These are phyloP conservation scores for Lojkania enalia DNA, from an alignment of 2,329 filamentous ascomycete species.

Conservation along the genomic window DNA sequence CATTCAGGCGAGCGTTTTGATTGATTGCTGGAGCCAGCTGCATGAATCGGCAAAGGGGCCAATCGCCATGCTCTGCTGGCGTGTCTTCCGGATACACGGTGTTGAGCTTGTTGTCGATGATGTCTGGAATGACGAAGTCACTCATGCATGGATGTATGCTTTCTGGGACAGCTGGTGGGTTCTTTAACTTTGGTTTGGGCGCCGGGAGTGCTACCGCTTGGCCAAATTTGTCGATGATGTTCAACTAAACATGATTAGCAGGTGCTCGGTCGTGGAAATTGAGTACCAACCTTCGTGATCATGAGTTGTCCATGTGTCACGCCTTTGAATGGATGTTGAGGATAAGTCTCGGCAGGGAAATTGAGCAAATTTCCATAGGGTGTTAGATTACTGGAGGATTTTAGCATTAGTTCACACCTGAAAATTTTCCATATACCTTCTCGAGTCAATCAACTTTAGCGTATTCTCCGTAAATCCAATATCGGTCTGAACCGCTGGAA, in stretches of 20 bases:
- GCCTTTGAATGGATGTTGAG: constrained; percentile 54
- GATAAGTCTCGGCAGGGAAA: too few species aligned
- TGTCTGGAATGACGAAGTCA: constrained; percentile 3
- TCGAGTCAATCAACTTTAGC: not conserved
- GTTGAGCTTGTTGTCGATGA: not conserved
- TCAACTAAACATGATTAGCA: too few species aligned
- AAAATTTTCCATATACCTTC: not conserved
- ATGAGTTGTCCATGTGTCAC: constrained; percentile 54
- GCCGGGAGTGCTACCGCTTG: constrained; percentile 6
- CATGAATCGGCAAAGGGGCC: constrained; percentile 9
- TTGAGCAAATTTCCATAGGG: constrained; percentile 37
- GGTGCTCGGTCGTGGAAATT: too few species aligned
- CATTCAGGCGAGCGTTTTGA: constrained; percentile 30
- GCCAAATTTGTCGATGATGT: constrained; percentile 37
- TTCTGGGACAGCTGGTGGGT: not conserved
- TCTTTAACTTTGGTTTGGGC: not conserved
- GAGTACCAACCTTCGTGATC: too few species aligned
- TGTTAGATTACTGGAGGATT: too few species aligned
- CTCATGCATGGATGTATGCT: constrained; percentile 24
- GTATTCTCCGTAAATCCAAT: not conserved
- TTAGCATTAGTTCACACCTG: not conserved
- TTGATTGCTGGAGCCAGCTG: constrained; percentile 30
- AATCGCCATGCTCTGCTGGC: not conserved
- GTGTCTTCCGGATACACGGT: not conserved
- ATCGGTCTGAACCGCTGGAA: not conserved